These are phyloP conservation scores for Lachancea sp. DNA, from an alignment of 805 yeast genomes.

Conservation along the genomic window DNA sequence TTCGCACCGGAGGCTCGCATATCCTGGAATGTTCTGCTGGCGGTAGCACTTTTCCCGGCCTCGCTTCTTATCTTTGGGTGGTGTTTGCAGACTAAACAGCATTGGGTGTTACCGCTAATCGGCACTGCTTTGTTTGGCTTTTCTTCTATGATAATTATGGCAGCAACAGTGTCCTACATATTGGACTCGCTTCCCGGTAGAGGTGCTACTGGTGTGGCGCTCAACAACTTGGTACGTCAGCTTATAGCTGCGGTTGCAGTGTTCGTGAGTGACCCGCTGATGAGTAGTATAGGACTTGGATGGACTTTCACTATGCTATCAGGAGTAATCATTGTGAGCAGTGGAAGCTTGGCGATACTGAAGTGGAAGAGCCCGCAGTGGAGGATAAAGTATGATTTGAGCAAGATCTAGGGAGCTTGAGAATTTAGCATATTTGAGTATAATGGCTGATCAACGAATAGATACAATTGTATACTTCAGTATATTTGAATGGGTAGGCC, in stretches of 20 bases:
- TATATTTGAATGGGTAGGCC: too few relatives aligned
- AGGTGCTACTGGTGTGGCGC: constrained; percentile 84
- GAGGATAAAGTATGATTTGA: too few relatives aligned
- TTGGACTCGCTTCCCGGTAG: constrained; percentile 81
- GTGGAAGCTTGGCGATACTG: too few relatives aligned
- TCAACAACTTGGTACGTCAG: constrained; percentile 70
- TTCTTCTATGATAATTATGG: constrained; percentile 78
- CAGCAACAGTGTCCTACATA: constrained; percentile 71
- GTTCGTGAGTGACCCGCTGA: constrained; percentile 66
- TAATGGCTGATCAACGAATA: too few relatives aligned
- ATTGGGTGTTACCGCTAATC: constrained; percentile 74
- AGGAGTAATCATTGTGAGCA: too few relatives aligned
- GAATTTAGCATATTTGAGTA: too few relatives aligned
- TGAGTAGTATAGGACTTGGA: constrained; percentile 63
- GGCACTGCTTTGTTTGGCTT: constrained; percentile 81
- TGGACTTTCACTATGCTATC: constrained; percentile 61
- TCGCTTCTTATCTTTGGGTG: constrained; percentile 78
- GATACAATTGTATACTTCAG: too few relatives aligned
- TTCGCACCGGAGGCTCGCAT: constrained; percentile 72
- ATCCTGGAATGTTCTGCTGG: constrained; percentile 64
- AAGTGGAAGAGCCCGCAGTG: too few relatives aligned
- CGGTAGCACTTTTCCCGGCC: constrained; percentile 55
- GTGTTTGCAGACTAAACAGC: constrained; percentile 58
- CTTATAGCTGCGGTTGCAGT: constrained; percentile 70
- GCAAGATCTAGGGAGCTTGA: too few relatives aligned